A percentile compares a stretch with the other conserved stretches of the same genome.
Conservation (phyloP, 768 basidiomycete genomes). For the Hygrocybe coccinea region DNA sequence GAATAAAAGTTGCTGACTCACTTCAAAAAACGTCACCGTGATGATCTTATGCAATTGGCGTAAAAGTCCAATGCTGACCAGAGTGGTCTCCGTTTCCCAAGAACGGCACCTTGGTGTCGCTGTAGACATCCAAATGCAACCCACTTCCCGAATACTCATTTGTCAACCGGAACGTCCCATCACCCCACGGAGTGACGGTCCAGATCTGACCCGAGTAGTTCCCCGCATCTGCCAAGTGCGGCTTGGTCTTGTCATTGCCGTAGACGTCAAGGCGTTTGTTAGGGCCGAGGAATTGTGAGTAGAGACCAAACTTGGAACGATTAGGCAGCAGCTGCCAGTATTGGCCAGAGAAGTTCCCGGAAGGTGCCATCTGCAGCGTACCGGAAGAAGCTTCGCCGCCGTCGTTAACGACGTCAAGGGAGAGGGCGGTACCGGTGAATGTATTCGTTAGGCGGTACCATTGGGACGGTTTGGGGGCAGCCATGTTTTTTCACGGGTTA, state of each 20-base stretch:
- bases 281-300: not conserved
- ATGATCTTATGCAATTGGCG: no score
- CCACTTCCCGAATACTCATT: not conserved
- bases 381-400: not conserved
- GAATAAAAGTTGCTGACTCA: no score
- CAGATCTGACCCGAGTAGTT: constrained; percentile 3
- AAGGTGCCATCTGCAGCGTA: not conserved
- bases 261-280: constrained; percentile 1
- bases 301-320: not conserved
- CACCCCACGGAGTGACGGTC: not conserved
- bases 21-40: not conserved
- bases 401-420: constrained; percentile 1
- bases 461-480: not conserved
- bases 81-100: not conserved
- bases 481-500: not conserved
- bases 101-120: not conserved
- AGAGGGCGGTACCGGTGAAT: not conserved
- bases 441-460: constrained; percentile 2
- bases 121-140: constrained; percentile 1
- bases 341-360: not conserved
- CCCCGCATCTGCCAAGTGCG: not conserved
- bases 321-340: not conserved
- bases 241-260: not conserved
- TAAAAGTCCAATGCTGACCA: constrained; percentile 4
- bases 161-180: not conserved